These are phyloP conservation scores for Epichloe festucae DNA, from an alignment of 2,329 filamentous ascomycete genomes.

Conservation along the genomic window DNA sequence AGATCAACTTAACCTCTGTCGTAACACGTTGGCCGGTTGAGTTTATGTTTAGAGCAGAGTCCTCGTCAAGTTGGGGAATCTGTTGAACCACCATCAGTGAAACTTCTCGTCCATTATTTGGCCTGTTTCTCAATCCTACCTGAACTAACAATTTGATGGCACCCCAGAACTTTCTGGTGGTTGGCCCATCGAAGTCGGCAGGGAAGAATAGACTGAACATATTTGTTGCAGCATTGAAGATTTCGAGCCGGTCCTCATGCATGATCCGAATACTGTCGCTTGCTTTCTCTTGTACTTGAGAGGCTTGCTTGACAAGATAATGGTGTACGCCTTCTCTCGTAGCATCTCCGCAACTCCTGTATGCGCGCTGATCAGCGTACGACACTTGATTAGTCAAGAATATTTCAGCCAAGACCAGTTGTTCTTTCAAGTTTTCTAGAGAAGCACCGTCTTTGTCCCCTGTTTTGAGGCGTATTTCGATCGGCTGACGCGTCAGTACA, in stretches of 20 bases:
- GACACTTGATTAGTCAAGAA: slow-evolving; percentile 15
- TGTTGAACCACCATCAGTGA: background rate
- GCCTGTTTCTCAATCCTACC: slow-evolving; percentile 12
- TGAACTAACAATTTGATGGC: slow-evolving; percentile 19
- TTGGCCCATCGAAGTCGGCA: slow-evolving; percentile 20
- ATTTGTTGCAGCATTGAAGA: slow-evolving; percentile 27
- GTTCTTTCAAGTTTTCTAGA: slow-evolving; percentile 9
- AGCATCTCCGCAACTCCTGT: slow-evolving; percentile 13
- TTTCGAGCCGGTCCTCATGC: slow-evolving; percentile 23
- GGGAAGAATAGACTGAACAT: slow-evolving; percentile 32
- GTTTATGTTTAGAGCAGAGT: background rate
- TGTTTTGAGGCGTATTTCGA: background rate
- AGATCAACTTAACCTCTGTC: slow-evolving; percentile 4
- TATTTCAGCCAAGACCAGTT: slow-evolving; percentile 15
- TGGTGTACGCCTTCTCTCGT: slow-evolving; percentile 13
- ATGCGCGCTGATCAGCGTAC: slow-evolving; percentile 16
- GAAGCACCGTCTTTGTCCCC: slow-evolving; percentile 1
- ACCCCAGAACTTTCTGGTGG: slow-evolving; percentile 30
- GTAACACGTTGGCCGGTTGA: slow-evolving; percentile 1
- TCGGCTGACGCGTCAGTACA: slow-evolving; percentile 11
- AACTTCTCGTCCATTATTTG: background rate
- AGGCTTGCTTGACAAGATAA: slow-evolving; percentile 12
- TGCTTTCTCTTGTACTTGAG: slow-evolving; percentile 12
- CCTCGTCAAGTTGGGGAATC: slow-evolving; percentile 7
- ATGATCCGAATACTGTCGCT: slow-evolving; percentile 12